Evolutionary conservation across 345 rosid genomes (phyloP).

Genomic region (Acer yangbiense): DNA sequence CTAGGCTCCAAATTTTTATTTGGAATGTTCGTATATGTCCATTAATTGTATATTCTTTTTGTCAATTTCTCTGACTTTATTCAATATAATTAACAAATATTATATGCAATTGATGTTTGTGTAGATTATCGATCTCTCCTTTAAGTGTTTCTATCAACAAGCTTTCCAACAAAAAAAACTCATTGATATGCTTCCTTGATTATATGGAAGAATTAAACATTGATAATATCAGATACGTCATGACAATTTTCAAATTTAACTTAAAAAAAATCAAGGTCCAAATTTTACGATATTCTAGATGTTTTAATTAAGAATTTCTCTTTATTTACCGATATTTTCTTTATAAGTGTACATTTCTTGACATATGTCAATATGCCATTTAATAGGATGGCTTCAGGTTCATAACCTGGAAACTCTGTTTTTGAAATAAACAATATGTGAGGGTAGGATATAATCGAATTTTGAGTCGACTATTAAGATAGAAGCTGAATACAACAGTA

Average conservation of each 20-base stretch:
- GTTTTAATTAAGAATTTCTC: no score
- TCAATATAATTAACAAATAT: neutral
- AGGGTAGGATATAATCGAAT: constrained; percentile 61
- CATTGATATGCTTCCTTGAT: constrained; percentile 76
- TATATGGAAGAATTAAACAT: constrained; percentile 85
- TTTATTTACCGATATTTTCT: no score
- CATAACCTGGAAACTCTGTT: constrained; percentile 68
- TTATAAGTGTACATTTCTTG: no score
- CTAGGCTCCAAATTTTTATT: constrained; percentile 84
- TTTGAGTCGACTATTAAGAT: constrained; percentile 76
- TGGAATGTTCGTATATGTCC: constrained; percentile 56
- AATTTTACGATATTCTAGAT: no score
- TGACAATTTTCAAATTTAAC: no score
- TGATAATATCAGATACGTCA: constrained; percentile 73
- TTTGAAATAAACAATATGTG: constrained; percentile 68
- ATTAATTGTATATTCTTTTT: neutral
- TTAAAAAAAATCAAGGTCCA: no score
- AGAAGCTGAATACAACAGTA: constrained; percentile 66
- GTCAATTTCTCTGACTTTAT: neutral
- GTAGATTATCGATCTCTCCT: constrained; percentile 58
- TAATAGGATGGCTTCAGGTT: constrained; percentile 37
- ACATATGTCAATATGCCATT: no score
- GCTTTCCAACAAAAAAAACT: constrained; percentile 74
- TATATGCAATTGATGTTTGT: constrained; percentile 9
- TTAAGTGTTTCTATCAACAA: constrained; percentile 86